phyloP scores from a whole-genome alignment of 1,139 yeast species.

The Geotrichum restrictum region DNA sequence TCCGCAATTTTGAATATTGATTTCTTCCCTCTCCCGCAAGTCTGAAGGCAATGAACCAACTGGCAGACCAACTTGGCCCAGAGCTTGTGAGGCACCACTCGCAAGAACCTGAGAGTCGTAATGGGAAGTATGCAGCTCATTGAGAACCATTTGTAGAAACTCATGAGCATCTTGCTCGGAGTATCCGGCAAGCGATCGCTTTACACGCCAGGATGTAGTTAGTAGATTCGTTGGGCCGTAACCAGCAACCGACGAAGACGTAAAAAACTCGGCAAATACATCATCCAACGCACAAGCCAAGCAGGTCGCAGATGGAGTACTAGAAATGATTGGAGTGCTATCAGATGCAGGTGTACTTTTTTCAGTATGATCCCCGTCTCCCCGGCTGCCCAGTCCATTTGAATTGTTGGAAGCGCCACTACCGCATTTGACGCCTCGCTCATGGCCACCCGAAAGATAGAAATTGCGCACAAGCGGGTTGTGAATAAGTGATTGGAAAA shows the following conservation, averaged over 20 bases:
- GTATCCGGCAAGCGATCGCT: constrained; percentile 83
- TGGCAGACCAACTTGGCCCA: constrained; percentile 1
- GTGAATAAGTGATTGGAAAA: constrained; percentile 79
- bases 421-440: constrained; percentile 30
- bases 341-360: constrained; percentile 8
- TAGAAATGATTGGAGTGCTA: constrained; percentile 6
- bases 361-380: not conserved
- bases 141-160: constrained; percentile 84
- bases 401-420: not conserved
- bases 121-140: constrained; percentile 62
- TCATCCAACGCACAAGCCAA: constrained; percentile 71
- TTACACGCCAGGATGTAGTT: constrained; percentile 78
- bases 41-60: constrained; percentile 2
- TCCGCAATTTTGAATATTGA: constrained; percentile 45
- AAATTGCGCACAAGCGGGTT: constrained; percentile 79
- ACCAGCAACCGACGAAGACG: constrained; percentile 55
- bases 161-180: constrained; percentile 98
- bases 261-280: constrained; percentile 62
- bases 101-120: constrained; percentile 18
- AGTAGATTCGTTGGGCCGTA: constrained; percentile 71
- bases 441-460: constrained; percentile 68
- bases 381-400: not conserved
- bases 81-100: constrained; percentile 7
- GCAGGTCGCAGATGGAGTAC: constrained; percentile 30
- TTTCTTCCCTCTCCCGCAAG: constrained; percentile 14